A percentile compares a stretch with the other conserved stretches of the same genome.
phyloP scores from a whole-genome alignment of 2,329 filamentous ascomycete species.

The Aciculosporium take region DNA sequence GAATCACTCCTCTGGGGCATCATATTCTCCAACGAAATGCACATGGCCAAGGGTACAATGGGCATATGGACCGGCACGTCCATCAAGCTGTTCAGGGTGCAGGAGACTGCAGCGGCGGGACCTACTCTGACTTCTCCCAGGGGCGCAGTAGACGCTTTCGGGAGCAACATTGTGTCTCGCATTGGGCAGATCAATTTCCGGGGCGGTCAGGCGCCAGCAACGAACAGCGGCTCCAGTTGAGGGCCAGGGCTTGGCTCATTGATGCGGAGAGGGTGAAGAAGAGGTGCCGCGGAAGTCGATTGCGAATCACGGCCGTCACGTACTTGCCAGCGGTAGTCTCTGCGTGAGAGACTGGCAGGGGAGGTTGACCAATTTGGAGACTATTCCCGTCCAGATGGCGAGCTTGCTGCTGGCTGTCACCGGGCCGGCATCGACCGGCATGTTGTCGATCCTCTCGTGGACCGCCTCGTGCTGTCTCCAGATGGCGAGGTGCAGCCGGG shows the following conservation, averaged over 20 bases:
- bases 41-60: constrained; percentile 70
- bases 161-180: constrained; percentile 73
- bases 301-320: no score
- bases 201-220: constrained; percentile 21
- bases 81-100: constrained; percentile 79
- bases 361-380: neutral
- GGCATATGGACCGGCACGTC: constrained; percentile 89
- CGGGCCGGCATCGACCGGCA: neutral
- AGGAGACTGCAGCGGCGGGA: constrained; percentile 66
- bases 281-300: no score
- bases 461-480: neutral
- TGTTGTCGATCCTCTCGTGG: neutral
- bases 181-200: constrained; percentile 71
- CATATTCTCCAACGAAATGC: constrained; percentile 81
- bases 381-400: neutral
- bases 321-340: no score
- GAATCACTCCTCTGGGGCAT: constrained; percentile 89
- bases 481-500: neutral
- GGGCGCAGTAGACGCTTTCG: constrained; percentile 85
- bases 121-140: constrained; percentile 73
- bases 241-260: constrained; percentile 6
- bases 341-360: neutral
- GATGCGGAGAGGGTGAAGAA: neutral
- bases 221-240: constrained; percentile 9
- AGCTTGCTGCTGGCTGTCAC: neutral